A percentile compares a stretch with the other conserved stretches of the same genome.
phyloP scores from a whole-genome alignment of 768 basidiomycete genomes.

The Amanita phalloides region DNA sequence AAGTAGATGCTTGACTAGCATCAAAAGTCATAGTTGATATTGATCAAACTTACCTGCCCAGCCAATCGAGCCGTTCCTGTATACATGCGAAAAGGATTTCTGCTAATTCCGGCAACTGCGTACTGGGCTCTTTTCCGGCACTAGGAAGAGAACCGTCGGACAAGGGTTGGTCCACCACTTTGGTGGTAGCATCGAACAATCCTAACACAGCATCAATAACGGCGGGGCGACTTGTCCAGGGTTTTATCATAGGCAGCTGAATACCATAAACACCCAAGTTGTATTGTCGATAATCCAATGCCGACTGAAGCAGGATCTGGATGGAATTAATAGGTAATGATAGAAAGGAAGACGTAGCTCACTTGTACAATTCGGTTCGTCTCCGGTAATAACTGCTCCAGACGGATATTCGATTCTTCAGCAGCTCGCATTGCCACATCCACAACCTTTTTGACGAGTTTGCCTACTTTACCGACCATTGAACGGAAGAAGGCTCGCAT shows the following conservation, averaged over 20 bases:
- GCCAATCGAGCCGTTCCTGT: slow-evolving; percentile 61
- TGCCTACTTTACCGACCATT: slow-evolving; percentile 54
- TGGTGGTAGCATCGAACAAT: slow-evolving; percentile 61
- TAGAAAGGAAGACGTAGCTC: slow-evolving; percentile 14
- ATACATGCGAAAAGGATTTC: slow-evolving; percentile 52
- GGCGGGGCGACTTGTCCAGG: slow-evolving; percentile 72
- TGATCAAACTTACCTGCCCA: slow-evolving; percentile 35
- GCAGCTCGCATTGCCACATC: slow-evolving; percentile 34
- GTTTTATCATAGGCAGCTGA: slow-evolving; percentile 52
- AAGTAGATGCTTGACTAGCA: background rate
- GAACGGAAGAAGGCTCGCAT: slow-evolving; percentile 80
- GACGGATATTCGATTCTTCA: slow-evolving; percentile 32
- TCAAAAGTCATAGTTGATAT: background rate
- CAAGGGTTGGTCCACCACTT: slow-evolving; percentile 29
- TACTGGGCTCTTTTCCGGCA: slow-evolving; percentile 26
- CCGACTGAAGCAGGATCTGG: slow-evolving; percentile 64
- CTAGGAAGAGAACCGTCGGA: slow-evolving; percentile 15
- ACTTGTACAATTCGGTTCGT: slow-evolving; percentile 66
- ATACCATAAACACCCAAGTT: slow-evolving; percentile 73
- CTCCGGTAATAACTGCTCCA: slow-evolving; percentile 42
- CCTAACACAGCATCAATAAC: slow-evolving; percentile 60
- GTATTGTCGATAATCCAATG: slow-evolving; percentile 64
- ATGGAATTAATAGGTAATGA: slow-evolving; percentile 1
- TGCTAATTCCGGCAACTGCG: slow-evolving; percentile 58
- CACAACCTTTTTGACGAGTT: slow-evolving; percentile 50